Conservation (phyloP, 2,329 filamentous ascomycete species). For the Paecilomyces sp. region DNA sequence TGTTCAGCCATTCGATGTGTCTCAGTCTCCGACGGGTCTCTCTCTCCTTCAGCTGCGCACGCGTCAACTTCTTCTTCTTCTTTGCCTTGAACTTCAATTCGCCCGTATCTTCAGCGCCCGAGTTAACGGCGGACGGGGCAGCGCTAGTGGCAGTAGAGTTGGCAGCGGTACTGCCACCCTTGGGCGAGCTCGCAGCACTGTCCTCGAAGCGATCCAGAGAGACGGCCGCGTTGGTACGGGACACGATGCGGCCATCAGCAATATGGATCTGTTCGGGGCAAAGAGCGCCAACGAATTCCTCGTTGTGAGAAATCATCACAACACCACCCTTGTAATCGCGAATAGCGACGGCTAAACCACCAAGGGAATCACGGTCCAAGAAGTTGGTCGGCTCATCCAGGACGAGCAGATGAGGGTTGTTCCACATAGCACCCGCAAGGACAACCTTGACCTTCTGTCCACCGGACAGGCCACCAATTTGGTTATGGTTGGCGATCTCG, state of each 20-base stretch:
- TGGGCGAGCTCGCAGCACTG: slow-evolving; percentile 53
- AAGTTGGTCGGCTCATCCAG: slow-evolving; percentile 99
- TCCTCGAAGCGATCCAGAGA: slow-evolving; percentile 83
- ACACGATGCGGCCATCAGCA: slow-evolving; percentile 75
- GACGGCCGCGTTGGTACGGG: slow-evolving; percentile 70
- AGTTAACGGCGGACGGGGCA: slow-evolving; percentile 57
- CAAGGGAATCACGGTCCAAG: slow-evolving; percentile 94
- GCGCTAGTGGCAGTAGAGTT: slow-evolving; percentile 55
- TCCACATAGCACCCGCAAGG: slow-evolving; percentile 94
- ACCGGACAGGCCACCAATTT: slow-evolving; percentile 91
- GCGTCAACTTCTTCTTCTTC: slow-evolving; percentile 98
- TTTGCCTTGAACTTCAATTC: slow-evolving; percentile 81
- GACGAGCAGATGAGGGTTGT: slow-evolving; percentile 95
- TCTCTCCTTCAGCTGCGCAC: slow-evolving; percentile 89
- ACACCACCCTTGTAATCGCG: slow-evolving; percentile 97
- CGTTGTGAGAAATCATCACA: slow-evolving; percentile 99
- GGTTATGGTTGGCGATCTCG: slow-evolving; percentile 97
- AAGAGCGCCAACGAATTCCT: slow-evolving; percentile 94
- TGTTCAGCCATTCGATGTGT: slow-evolving; percentile 75
- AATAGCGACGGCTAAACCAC: slow-evolving; percentile 93
- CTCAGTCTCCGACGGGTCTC: slow-evolving; percentile 80
- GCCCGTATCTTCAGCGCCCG: slow-evolving; percentile 71
- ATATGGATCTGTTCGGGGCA: slow-evolving; percentile 97
- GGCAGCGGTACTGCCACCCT: slow-evolving; percentile 48
- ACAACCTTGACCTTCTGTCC: slow-evolving; percentile 99